Evolutionary conservation across 495 filamentous ascomycete species (phyloP), one percentile per base, ranked within the genome.

Genomic region (Penicillium nucicola): DNA sequence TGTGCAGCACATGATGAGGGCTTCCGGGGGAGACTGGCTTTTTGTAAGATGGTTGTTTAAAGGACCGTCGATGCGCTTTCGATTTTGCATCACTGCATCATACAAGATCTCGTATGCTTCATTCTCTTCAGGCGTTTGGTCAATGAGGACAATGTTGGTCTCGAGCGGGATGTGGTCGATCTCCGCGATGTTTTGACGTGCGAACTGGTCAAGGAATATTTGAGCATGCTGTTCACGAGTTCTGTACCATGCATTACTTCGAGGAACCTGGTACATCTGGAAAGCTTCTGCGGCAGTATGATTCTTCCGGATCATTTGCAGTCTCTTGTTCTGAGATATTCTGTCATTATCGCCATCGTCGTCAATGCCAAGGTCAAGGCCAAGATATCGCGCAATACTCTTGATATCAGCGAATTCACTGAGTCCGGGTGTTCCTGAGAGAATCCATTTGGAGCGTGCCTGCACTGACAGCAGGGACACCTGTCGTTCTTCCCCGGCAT

Each of bases 351-450:
- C 64, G 5, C 66, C 61, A 45, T 75, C 77, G 34, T 83, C 74
- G 46, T 78, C 71, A 35, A 75, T 63, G 1, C 81, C 81, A 2
- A 84, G 67, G 45, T 82, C 76, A 8, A 83, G 51, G 4, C 78
- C 76, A 3, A 90, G 44, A 15, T 83, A 68, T 1, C 62, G 57
- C 2, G 81, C 82, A 28, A 86, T 81, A 3, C 62, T 68, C 37
- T 83, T 83, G 18, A 88, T 64, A 42, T 86, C 82, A 11, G 70
- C 69, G 45, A 88, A 82, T 35, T 79, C 76, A 5, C 65, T 65
- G 0, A 86, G 60, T 1, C 71, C 71, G 0, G 85, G 86, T 1
- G 86, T 90, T 3, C 80, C 86, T 0, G 85, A 88, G 1, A 90
- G 64, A 18, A 86, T 69, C 86, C 86, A 90, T 47, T 78, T 81